These are phyloP conservation scores for Harringtonia aguacate DNA, from an alignment of 2,329 filamentous ascomycete genomes.

Conservation along the genomic window DNA sequence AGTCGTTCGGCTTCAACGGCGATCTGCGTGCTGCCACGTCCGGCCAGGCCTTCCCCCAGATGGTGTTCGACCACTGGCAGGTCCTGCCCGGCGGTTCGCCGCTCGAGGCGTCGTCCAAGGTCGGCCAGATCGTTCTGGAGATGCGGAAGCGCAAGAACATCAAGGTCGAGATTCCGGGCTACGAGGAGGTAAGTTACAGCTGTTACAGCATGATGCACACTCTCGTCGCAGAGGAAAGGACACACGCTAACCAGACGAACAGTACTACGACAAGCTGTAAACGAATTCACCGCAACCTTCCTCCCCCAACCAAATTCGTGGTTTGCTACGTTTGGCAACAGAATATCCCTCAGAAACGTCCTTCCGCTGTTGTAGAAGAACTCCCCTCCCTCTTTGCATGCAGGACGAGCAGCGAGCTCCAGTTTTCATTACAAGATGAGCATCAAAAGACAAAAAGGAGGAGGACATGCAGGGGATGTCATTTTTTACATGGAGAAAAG, in stretches of 20 bases:
- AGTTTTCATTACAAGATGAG: too few species aligned
- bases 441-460: too few species aligned
- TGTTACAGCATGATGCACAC: neutral
- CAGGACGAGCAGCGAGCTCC: too few species aligned
- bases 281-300: constrained; percentile 21
- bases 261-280: constrained; percentile 99
- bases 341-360: neutral
- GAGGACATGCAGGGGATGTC: too few species aligned
- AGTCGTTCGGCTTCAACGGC: constrained; percentile 74
- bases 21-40: constrained; percentile 89
- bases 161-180: constrained; percentile 87
- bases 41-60: constrained; percentile 98
- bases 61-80: constrained; percentile 99
- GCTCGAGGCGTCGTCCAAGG: constrained; percentile 72
- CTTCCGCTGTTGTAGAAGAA: neutral
- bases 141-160: constrained; percentile 99
- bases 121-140: constrained; percentile 70
- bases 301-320: constrained; percentile 6
- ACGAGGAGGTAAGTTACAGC: constrained; percentile 78
- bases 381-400: too few species aligned
- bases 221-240: neutral
- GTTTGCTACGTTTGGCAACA: neutral
- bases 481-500: neutral
- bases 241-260: constrained; percentile 6
- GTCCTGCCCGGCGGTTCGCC: constrained; percentile 87